These are phyloP conservation scores for Metschnikowia noctiluminum DNA, from an alignment of 805 yeast genomes.

Conservation along the genomic window DNA sequence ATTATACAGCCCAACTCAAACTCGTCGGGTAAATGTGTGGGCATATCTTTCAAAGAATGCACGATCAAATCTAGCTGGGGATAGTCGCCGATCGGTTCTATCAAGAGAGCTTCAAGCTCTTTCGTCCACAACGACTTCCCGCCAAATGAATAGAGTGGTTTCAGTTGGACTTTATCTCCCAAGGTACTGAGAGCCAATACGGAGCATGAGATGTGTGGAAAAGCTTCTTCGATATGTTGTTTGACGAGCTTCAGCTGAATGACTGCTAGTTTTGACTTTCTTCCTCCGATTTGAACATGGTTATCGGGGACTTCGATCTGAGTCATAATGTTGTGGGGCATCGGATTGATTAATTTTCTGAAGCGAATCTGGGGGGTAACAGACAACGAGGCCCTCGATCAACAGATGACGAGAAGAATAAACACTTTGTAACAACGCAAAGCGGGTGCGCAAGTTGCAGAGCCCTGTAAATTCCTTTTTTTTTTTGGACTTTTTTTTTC, in stretches of 20 bases:
- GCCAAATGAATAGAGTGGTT: slow-evolving; percentile 90
- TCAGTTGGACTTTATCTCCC: slow-evolving; percentile 83
- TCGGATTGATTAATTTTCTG: background rate
- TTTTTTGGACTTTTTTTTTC: background rate
- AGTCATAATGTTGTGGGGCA: slow-evolving; percentile 23
- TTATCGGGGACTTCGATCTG: slow-evolving; percentile 24
- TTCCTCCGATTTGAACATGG: slow-evolving; percentile 70
- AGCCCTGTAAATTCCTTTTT: no score
- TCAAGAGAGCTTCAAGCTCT: slow-evolving; percentile 78
- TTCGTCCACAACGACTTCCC: slow-evolving; percentile 97
- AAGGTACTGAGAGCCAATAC: slow-evolving; percentile 79
- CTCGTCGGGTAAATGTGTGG: slow-evolving; percentile 85
- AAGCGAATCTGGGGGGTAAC: background rate
- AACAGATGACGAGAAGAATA: background rate
- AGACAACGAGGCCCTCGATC: slow-evolving; percentile 3
- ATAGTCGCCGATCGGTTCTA: slow-evolving; percentile 56
- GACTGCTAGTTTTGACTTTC: slow-evolving; percentile 85
- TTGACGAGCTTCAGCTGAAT: slow-evolving; percentile 78
- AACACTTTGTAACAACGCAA: background rate
- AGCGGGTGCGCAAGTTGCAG: slow-evolving; percentile 6
- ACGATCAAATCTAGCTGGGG: slow-evolving; percentile 83
- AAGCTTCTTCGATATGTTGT: slow-evolving; percentile 50
- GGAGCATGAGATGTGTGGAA: slow-evolving; percentile 68
- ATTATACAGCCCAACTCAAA: slow-evolving; percentile 86
- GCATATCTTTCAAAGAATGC: slow-evolving; percentile 90